Evolutionary conservation across 139 green algal genomes (phyloP), one percentile per base, ranked within the genome.

Genomic region (Haematococcus lacustris): DNA sequence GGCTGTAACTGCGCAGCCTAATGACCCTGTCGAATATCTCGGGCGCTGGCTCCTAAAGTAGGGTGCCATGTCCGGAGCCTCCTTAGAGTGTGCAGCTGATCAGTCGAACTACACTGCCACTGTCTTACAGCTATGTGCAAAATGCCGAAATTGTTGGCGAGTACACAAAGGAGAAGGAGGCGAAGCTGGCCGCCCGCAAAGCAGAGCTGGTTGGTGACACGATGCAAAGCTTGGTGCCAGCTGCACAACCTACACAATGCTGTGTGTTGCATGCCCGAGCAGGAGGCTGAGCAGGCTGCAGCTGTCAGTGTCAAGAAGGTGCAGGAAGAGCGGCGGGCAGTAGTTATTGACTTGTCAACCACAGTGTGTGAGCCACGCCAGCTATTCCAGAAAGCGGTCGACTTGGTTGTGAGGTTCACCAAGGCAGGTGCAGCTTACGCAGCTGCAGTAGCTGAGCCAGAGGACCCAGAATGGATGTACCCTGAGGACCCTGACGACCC

Each of bases 401-500:
- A 77, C 35, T 43, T 77, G 1, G 57, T 77, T 26, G 67, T 72
- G 32, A 63, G 64, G 32, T 76, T 79, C 68, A 88, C 80, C 21
- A 41, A 60, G 51, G 83, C 80, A 4, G 76, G 70, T 32, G 66
- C 61, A 4, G 81, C 75, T 2, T 89, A 89, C 57, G 74, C 83
- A 2, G 84, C 84, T 3, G 69, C 71, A 38, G 79, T 89, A 1
- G 80, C 79, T 2, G 81, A 86, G 25, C 74, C 79, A 0, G 84
- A 89, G 70, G 74, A 84, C 69, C 71, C 78, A 3, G 81, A 84
- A 62, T 88, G 78, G 75, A 47, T 37, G 2, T 33, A 64, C 3
- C 78, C 78, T n/a, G 79, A 85, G n/a, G 83, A 88, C 37, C 68
- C 79, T n/a, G 84, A 89, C 33, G 75, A 77, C 25, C 78, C 78